Conservation (phyloP, 1,139 yeast species). For the Zygosaccharomyces sapae region DNA sequence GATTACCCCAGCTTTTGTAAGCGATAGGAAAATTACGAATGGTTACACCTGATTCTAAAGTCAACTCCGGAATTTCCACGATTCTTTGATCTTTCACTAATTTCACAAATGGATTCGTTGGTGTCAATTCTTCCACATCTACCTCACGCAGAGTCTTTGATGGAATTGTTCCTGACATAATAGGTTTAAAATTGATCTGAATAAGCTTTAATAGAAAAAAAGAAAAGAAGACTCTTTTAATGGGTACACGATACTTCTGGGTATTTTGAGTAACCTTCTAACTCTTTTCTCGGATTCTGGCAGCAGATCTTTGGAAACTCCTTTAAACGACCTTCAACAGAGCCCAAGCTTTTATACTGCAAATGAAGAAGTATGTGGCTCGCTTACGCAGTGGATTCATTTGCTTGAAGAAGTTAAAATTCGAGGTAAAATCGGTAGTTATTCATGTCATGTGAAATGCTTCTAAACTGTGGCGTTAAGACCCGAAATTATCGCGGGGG, state of each 20-base stretch:
- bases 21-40: conserved; percentile 81
- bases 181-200: not conserved
- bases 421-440: not conserved
- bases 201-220: not conserved
- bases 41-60: conserved; percentile 77
- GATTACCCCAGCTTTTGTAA: conserved; percentile 89
- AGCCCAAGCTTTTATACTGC: conserved; percentile 3
- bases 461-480: not conserved
- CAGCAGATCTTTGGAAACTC: not conserved
- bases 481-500: not conserved
- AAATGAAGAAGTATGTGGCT: not conserved
- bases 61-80: conserved; percentile 71
- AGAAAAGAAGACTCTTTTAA: not conserved
- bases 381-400: not conserved
- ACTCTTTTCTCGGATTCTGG: not conserved
- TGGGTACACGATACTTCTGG: not conserved
- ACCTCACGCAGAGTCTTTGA: conserved; percentile 24
- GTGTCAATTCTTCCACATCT: conserved; percentile 23
- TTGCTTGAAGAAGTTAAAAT: conserved; percentile 2
- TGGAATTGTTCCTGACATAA: conserved; percentile 12
- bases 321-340: not conserved
- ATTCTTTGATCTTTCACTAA: conserved; percentile 79
- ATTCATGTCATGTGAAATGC: conserved; percentile 1
- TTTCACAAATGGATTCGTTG: conserved; percentile 59
- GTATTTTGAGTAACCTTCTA: too few relatives aligned